Evolutionary conservation across 140 eudicot genomes (phyloP), one percentile per base, ranked within the genome.

Genomic region (Cichorium intybus): DNA sequence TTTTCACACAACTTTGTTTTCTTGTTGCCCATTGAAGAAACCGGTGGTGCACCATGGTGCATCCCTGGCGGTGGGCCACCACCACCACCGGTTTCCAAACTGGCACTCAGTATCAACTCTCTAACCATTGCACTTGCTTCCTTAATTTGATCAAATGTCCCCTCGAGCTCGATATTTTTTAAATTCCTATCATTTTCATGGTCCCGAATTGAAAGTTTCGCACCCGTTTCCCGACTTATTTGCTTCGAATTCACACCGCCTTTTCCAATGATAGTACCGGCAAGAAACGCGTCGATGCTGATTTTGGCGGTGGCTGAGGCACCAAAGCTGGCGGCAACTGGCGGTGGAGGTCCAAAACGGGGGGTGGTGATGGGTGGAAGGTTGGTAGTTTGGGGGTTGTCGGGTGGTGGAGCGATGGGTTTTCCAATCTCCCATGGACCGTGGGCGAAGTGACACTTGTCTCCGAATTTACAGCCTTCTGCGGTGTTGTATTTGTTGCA

Each of bases 401-500:
- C 83, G 3, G 63, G 69, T 8, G 78, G 55, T 29, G 69, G 75
- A 5, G 64, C 58, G 46, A 80, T 61, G 9, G 86, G 75, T 50
- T 66, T 80, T 24, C 89, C 89, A 20, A 84, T 76, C 54, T 85
- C 92, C 85, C 87, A 78, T 18, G 76, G 87, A 9, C 87, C 91
- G 20, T 84, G 87, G 33, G 91, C 91, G 49, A 84, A 84, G 66
- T 75, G 64, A 80, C 92, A 85, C 37, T 85, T 81, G 81, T 85
- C 92, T 6, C 85, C 85, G 18, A 74, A 85, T 69, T 75, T 85
- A 70, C 92, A 85, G 66, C 95, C 95, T 63, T 82, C 94, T 0
- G 84, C 77, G 4, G 84, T 76, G 71, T 77, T 82, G 75, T 14
- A 82, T 49, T 77, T 87, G 81, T 69, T 83, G 82, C 92, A 85